phyloP scores from a whole-genome alignment of 129 eudicot species.

The Saposhnikovia divaricata region DNA sequence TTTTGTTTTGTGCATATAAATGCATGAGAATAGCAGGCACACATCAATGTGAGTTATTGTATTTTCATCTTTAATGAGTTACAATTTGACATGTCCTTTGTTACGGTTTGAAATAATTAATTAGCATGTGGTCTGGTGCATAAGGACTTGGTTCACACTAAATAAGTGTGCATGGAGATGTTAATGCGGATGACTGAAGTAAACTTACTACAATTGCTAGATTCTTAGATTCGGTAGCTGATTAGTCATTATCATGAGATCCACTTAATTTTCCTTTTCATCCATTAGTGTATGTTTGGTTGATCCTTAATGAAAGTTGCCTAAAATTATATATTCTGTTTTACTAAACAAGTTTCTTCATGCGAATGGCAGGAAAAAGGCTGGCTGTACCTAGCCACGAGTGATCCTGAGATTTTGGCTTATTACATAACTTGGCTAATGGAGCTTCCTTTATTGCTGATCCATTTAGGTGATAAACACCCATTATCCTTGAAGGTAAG shows the following conservation, averaged over 20 bases:
- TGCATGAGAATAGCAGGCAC: conserved; percentile 80
- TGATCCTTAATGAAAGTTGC: background rate
- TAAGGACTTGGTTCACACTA: background rate
- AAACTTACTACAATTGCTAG: background rate
- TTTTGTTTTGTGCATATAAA: background rate
- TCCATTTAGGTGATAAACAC: conserved; percentile 46
- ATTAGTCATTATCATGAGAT: background rate
- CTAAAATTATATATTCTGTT: background rate
- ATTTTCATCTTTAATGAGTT: background rate
- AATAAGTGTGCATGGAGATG: background rate
- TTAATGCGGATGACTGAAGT: background rate
- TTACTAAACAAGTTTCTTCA: background rate
- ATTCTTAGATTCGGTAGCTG: background rate
- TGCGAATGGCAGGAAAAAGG: conserved; percentile 34
- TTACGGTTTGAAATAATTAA: background rate
- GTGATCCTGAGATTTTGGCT: conserved; percentile 41
- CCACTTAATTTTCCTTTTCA: background rate
- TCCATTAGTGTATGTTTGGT: background rate
- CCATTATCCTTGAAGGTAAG: conserved; percentile 47
- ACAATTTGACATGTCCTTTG: no score
- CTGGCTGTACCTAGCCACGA: conserved; percentile 23
- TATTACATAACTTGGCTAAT: conserved; percentile 54
- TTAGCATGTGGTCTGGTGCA: background rate
- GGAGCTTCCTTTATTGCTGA: conserved; percentile 60
- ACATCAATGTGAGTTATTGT: conserved; percentile 49